Evolutionary conservation across 495 filamentous ascomycete genomes (phyloP).

Genomic region (Neurospora sp.): DNA sequence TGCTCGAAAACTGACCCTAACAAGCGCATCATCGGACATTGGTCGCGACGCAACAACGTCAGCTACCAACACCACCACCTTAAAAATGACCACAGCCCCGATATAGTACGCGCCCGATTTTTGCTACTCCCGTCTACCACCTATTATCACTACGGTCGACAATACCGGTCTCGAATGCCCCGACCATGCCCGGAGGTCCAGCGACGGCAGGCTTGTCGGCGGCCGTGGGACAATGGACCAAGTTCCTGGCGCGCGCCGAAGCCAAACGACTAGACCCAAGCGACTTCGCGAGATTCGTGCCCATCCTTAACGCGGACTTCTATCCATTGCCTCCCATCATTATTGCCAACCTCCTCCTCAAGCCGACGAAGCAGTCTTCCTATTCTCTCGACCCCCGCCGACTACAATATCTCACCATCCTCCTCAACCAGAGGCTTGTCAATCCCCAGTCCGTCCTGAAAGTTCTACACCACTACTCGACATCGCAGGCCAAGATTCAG

Average conservation of each 20-base stretch:
- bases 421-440: conserved; percentile 44
- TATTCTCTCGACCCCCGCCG: conserved; percentile 54
- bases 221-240: conserved; percentile 33
- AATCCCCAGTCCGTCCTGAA: conserved; percentile 47
- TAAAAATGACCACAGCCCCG: neutral
- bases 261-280: conserved; percentile 34
- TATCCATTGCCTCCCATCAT: conserved; percentile 33
- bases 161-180: conserved; percentile 4
- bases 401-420: conserved; percentile 50
- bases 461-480: conserved; percentile 52
- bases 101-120: neutral
- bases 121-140: neutral
- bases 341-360: conserved; percentile 52
- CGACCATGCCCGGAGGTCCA: conserved; percentile 9
- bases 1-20: neutral
- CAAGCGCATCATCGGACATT: neutral
- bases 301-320: conserved; percentile 26
- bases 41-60: neutral
- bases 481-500: conserved; percentile 26
- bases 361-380: conserved; percentile 34
- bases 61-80: neutral
- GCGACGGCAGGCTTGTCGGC: conserved; percentile 8
- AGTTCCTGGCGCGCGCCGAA: conserved; percentile 37
- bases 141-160: neutral
- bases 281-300: conserved; percentile 33